A percentile compares a stretch with the other conserved stretches of the same genome.
phyloP scores from a whole-genome alignment of 2,329 filamentous ascomycete species.

The Lasiodiplodia sp. region DNA sequence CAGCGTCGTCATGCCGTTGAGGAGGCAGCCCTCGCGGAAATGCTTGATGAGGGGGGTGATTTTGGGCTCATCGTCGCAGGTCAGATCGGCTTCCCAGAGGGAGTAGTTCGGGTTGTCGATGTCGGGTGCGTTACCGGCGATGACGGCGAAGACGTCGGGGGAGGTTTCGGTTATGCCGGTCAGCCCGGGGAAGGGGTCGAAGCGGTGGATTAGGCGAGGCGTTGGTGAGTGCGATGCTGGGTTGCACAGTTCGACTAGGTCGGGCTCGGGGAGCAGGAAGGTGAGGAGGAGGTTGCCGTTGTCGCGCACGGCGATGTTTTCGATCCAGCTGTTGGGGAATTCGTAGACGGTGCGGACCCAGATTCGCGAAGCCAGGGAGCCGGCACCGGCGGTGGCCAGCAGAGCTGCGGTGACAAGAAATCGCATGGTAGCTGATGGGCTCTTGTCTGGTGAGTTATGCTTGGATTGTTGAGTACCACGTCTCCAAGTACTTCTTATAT shows the following conservation, averaged over 20 bases:
- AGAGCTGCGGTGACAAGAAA: too few relatives aligned
- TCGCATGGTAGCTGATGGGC: too few relatives aligned
- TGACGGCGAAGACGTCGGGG: conserved; percentile 46
- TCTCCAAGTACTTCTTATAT: too few relatives aligned
- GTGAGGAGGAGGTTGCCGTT: conserved; percentile 48
- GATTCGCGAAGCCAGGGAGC: too few relatives aligned
- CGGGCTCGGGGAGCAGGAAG: conserved; percentile 38
- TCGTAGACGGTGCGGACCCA: conserved; percentile 34
- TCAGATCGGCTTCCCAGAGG: conserved; percentile 7
- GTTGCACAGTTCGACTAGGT: conserved; percentile 43
- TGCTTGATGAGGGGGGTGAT: conserved; percentile 34
- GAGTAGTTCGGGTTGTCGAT: conserved; percentile 3
- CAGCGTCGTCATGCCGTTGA: conserved; percentile 38
- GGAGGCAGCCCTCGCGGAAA: conserved; percentile 30
- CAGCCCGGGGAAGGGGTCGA: conserved; percentile 36
- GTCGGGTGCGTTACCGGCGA: conserved; percentile 31
- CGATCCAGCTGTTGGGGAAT: conserved; percentile 42
- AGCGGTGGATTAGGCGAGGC: conserved; percentile 41
- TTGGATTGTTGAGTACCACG: too few relatives aligned
- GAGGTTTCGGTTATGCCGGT: conserved; percentile 47
- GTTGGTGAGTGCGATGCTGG: conserved; percentile 33
- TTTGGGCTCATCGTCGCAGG: neutral
- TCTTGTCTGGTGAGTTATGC: too few relatives aligned
- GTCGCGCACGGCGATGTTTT: conserved; percentile 48
- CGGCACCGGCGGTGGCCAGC: too few relatives aligned